phyloP scores from a whole-genome alignment of 768 basidiomycete species.

The Pisolithus sp. region DNA sequence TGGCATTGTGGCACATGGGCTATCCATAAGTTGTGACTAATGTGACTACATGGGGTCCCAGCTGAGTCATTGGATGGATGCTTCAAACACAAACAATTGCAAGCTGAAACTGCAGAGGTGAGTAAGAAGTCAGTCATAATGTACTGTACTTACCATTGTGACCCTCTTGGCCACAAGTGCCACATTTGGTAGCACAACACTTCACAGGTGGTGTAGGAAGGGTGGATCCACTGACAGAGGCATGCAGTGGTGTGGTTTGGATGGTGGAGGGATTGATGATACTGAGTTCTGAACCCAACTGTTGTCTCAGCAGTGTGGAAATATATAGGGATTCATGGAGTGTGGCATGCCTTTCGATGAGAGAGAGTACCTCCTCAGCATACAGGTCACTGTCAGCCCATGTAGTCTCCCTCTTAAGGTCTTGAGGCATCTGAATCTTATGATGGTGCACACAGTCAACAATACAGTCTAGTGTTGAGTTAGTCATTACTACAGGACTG shows the following conservation, averaged over 20 bases:
- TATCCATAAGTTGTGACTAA: too few species aligned
- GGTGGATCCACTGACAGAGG: neutral
- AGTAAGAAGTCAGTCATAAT: neutral
- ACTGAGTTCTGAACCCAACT: neutral
- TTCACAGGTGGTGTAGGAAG: neutral
- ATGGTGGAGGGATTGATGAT: neutral
- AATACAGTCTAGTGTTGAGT: conserved; percentile 13
- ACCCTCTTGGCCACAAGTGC: conserved; percentile 3
- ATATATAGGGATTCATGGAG: neutral
- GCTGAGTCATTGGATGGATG: too few species aligned
- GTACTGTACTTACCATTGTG: conserved; percentile 4
- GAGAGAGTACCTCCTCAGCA: neutral
- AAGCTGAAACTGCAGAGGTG: too few species aligned
- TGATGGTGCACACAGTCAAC: conserved; percentile 18
- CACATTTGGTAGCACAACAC: neutral
- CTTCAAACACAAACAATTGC: too few species aligned
- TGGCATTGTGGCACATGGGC: too few species aligned
- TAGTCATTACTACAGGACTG: conserved; percentile 14
- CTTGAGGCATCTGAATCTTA: conserved; percentile 3
- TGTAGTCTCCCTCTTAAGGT: conserved; percentile 13
- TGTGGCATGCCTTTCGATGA: neutral
- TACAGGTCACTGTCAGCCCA: conserved; percentile 9
- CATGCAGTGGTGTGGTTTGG: too few species aligned
- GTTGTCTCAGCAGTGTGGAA: neutral
- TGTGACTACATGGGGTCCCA: too few species aligned